A percentile compares a stretch with the other conserved stretches of the same genome.
phyloP scores from a whole-genome alignment of 1,284 basidiomycete genomes.

The Retiboletus flavoniger region DNA sequence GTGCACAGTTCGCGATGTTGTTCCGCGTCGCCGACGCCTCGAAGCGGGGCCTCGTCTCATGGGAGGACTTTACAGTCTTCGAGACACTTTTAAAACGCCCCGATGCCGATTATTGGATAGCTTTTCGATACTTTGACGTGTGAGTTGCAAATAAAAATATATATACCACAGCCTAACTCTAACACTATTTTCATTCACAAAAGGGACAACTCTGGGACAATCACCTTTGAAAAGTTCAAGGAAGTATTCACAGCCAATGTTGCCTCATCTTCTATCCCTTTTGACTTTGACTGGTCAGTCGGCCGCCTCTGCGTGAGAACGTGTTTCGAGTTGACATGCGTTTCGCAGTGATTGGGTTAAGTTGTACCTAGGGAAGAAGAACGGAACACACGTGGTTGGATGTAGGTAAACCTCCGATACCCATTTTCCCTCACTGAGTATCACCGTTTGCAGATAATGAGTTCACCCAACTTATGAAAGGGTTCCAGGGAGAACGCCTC shows the following conservation, averaged over 20 bases:
- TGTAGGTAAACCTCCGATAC: constrained; percentile 54
- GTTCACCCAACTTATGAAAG: constrained; percentile 96
- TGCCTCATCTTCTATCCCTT: constrained; percentile 81
- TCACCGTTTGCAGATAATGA: constrained; percentile 66
- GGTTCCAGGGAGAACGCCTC: constrained; percentile 90
- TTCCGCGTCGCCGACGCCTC: constrained; percentile 88
- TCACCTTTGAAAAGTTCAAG: constrained; percentile 93
- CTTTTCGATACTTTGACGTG: constrained; percentile 96
- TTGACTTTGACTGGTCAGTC: constrained; percentile 86
- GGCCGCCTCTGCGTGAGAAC: constrained; percentile 2
- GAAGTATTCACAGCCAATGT: constrained; percentile 82
- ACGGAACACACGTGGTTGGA: constrained; percentile 86
- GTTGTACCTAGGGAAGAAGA: constrained; percentile 88
- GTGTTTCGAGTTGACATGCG: constrained; percentile 9
- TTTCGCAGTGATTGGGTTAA: constrained; percentile 83
- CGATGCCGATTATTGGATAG: constrained; percentile 94
- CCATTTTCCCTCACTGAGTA: constrained; percentile 2
- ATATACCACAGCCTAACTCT: not conserved
- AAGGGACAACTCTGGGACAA: constrained; percentile 84
- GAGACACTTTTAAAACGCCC: constrained; percentile 87
- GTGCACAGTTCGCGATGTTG: constrained; percentile 82
- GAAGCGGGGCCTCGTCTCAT: constrained; percentile 78
- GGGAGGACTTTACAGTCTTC: constrained; percentile 94
- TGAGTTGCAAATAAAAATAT: constrained; percentile 44
- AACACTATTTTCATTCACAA: constrained; percentile 2